Evolutionary conservation across 139 green algal genomes (phyloP).

Genomic region (Marvania coccoides): DNA sequence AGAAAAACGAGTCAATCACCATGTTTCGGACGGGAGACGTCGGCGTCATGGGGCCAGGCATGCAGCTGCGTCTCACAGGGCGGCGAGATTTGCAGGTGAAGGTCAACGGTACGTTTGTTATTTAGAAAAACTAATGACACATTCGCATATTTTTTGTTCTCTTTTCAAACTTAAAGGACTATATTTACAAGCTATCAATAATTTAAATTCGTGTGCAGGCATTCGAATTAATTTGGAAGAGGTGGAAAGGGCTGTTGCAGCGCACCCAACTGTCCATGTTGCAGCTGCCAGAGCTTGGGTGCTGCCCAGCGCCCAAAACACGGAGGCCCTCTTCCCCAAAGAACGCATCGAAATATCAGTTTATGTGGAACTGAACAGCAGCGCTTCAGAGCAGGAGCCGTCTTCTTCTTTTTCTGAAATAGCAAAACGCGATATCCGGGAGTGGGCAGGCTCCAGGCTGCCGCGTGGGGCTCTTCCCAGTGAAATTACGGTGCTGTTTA

Average conservation of each 20-base stretch:
- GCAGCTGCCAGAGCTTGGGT: conserved; percentile 20
- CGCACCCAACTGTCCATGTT: conserved; percentile 24
- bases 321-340: no score
- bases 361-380: no score
- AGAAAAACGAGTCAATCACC: not conserved
- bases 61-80: conserved; percentile 24
- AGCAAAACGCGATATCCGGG: no score
- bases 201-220: conserved; percentile 17
- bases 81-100: conserved; percentile 36
- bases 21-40: conserved; percentile 35
- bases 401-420: no score
- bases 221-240: conserved; percentile 40
- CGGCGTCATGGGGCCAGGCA: conserved; percentile 8
- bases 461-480: no score
- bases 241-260: conserved; percentile 25
- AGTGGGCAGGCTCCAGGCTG: no score
- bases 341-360: no score
- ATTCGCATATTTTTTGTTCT: not conserved
- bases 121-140: not conserved
- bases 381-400: no score
- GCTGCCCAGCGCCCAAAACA: not conserved
- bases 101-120: conserved; percentile 10
- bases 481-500: not conserved
- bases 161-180: no score
- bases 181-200: not conserved